Conservation (phyloP, 495 filamentous ascomycete genomes). For the Mycothermus thermophilus region DNA sequence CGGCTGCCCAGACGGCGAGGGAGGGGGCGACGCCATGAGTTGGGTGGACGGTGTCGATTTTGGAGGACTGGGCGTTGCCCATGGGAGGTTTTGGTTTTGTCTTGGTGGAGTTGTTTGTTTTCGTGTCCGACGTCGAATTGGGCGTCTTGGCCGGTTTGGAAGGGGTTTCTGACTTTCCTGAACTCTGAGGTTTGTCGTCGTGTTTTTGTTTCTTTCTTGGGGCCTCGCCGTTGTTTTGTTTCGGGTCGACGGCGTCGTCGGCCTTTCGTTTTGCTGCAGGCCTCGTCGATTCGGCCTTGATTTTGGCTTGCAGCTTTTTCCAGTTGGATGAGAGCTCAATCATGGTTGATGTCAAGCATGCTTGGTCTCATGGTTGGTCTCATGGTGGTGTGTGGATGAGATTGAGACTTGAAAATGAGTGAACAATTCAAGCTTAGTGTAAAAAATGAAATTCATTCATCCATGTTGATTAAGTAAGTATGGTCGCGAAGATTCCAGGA, state of each 20-base stretch:
- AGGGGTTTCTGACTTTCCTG: background rate
- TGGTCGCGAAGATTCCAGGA: no score
- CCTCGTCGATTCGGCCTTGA: slow-evolving; percentile 40
- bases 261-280: slow-evolving; percentile 14
- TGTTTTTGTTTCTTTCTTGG: slow-evolving; percentile 5
- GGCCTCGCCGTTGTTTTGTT: slow-evolving; percentile 20
- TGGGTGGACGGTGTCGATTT: slow-evolving; percentile 15
- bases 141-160: background rate
- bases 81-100: slow-evolving; percentile 8
- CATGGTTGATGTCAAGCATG: slow-evolving; percentile 12
- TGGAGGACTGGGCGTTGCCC: slow-evolving; percentile 25
- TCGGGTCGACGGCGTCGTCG: slow-evolving; percentile 11
- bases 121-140: slow-evolving; percentile 1
- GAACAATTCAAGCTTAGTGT: no score
- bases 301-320: slow-evolving; percentile 56
- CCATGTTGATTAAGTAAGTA: no score
- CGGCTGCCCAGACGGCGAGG: slow-evolving; percentile 30
- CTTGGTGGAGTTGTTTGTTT: background rate
- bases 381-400: background rate
- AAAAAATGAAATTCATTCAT: no score
- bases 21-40: slow-evolving; percentile 21
- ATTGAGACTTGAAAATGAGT: no score
- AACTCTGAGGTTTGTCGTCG: no score
- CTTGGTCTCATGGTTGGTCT: background rate
- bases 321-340: slow-evolving; percentile 48